phyloP scores from a whole-genome alignment of 345 rosid species.

The Aquilaria sinensis region DNA sequence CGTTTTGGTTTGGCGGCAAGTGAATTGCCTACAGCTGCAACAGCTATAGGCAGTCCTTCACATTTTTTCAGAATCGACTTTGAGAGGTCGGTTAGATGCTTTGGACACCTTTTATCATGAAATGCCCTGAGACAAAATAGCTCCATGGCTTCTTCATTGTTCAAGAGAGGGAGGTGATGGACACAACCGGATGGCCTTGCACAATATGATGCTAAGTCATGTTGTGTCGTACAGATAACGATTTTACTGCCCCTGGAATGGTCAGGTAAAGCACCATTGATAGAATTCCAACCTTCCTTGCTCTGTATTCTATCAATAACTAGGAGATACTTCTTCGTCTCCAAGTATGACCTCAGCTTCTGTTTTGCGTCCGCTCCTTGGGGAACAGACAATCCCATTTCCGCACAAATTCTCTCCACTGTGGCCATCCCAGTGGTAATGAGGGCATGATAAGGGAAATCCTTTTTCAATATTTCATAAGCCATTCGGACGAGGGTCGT shows the following conservation, averaged over 20 bases:
- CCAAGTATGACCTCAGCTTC: conserved; percentile 10
- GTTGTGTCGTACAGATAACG: conserved; percentile 19
- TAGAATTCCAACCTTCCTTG: conserved; percentile 19
- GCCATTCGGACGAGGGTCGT: conserved; percentile 28
- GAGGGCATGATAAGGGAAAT: conserved; percentile 20
- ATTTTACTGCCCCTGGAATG: conserved; percentile 17
- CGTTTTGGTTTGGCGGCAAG: conserved; percentile 15
- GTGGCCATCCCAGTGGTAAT: conserved; percentile 14
- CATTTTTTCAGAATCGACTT: conserved; percentile 19
- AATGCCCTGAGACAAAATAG: conserved; percentile 25
- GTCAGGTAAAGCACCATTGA: conserved; percentile 22
- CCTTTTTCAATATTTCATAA: conserved; percentile 19
- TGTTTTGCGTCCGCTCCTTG: conserved; percentile 5
- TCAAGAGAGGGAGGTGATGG: conserved; percentile 11
- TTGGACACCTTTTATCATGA: conserved; percentile 12
- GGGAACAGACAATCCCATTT: conserved; percentile 9
- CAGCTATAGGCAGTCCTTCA: conserved; percentile 32
- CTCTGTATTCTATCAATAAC: conserved; percentile 30
- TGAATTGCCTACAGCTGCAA: conserved; percentile 25
- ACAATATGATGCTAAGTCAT: conserved; percentile 10
- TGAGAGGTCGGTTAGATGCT: conserved; percentile 13
- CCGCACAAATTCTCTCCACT: conserved; percentile 11
- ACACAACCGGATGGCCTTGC: conserved; percentile 4
- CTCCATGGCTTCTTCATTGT: conserved; percentile 16
- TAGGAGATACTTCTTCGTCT: conserved; percentile 17